Evolutionary conservation across 768 basidiomycete genomes (phyloP), one percentile per base, ranked within the genome.

Genomic region (Lentinus tigrinus): DNA sequence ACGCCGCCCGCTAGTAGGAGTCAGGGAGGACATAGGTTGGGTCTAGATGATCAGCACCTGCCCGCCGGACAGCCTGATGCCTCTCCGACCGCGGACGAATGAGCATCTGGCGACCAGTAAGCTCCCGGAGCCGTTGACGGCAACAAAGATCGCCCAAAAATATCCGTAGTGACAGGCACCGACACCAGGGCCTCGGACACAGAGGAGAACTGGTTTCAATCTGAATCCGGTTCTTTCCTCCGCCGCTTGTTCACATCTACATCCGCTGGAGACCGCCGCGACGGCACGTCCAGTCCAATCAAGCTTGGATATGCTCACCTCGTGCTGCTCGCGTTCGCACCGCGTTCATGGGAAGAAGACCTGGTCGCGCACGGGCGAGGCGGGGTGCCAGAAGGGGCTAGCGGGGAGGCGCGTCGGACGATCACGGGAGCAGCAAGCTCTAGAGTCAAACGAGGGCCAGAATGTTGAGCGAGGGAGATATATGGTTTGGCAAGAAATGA

Each of bases 21-120:
- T n/a, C n/a, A n/a, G n/a, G n/a, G n/a, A n/a, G 47, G 38, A 39
- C 8, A 46, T 27, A 38, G 31, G 19, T 26, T 39, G 53, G 37
- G 39, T 26, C 57, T 42, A 53, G 57, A 58, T 47, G 57, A 58
- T 58, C 57, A 58, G 57, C 52, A 53, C 37, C 56, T 57, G 50
- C 43, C 43, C 56, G 21, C 50, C 21, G 50, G 40, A 16, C 43
- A 31, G 36, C 16, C 39, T 58, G 57, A 58, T 53, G 51, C 19
- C 39, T n/a, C 31, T 31, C 31, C 7, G 31, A 31, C 31, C 26
- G 42, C 47, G 51, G 49, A 48, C 28, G 51, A 58, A 52, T 58
- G 57, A 52, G 52, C 19, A 46, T 43, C 42, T 58, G 57, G 28
- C 46, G 26, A 52, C 37, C 47, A 47, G 37, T 47, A 39, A 52